These are phyloP conservation scores for Uncinocarpus reesii DNA, from an alignment of 2,329 filamentous ascomycete species.

Conservation along the genomic window DNA sequence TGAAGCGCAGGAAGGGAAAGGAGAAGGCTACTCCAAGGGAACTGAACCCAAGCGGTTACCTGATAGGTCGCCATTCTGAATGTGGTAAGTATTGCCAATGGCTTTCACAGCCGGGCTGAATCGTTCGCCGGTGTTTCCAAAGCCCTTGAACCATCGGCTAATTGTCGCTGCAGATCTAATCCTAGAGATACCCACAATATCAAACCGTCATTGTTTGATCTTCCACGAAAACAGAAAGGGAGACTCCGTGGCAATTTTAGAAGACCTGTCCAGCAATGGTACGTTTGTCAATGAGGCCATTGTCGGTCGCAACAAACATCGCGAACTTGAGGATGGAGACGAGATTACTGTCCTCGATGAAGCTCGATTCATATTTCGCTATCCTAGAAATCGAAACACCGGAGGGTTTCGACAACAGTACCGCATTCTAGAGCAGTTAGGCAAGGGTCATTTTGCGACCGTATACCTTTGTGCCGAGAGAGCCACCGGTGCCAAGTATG, in stretches of 20 bases:
- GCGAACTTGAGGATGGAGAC: constrained; percentile 79
- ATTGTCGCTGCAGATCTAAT: constrained; percentile 49
- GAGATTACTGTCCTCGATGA: constrained; percentile 80
- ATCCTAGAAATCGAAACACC: constrained; percentile 63
- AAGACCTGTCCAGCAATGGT: constrained; percentile 91
- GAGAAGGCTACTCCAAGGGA: constrained; percentile 37
- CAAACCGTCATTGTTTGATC: constrained; percentile 58
- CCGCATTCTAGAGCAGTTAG: constrained; percentile 69
- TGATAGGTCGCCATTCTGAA: constrained; percentile 87
- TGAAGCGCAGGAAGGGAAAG: constrained; percentile 35
- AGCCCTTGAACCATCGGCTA: not conserved
- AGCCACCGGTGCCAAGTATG: constrained; percentile 66
- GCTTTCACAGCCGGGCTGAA: not conserved
- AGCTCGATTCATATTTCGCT: constrained; percentile 82
- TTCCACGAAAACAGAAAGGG: constrained; percentile 49
- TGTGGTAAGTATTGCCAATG: constrained; percentile 57
- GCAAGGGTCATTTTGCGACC: constrained; percentile 90
- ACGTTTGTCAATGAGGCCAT: constrained; percentile 91
- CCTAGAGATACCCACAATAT: constrained; percentile 68
- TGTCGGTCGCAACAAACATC: constrained; percentile 81
- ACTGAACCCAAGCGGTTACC: constrained; percentile 67
- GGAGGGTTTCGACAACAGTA: constrained; percentile 82
- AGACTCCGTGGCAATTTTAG: constrained; percentile 59
- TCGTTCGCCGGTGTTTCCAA: not conserved
- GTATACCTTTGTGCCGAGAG: constrained; percentile 89